These are phyloP conservation scores for Colletotrichum sansevieriae DNA, from an alignment of 2,329 filamentous ascomycete species.

Conservation along the genomic window DNA sequence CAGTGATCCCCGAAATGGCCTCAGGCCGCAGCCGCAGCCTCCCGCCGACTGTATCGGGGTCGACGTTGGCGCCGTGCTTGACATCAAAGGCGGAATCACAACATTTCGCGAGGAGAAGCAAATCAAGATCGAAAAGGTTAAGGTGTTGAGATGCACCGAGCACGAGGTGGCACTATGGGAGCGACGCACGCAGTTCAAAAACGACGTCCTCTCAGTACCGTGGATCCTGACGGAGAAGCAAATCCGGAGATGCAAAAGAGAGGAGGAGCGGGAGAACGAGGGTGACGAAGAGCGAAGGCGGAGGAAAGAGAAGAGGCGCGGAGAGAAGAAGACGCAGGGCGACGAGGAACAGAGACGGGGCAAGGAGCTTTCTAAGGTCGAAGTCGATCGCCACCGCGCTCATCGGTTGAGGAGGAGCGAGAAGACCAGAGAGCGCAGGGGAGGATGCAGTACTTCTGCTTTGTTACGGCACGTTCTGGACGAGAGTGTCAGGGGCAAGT, in stretches of 20 bases:
- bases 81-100: conserved; percentile 67
- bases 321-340: conserved; percentile 14
- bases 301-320: conserved; percentile 21
- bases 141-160: conserved; percentile 63
- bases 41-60: conserved; percentile 49
- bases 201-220: conserved; percentile 62
- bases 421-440: conserved; percentile 1
- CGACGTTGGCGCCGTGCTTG: conserved; percentile 67
- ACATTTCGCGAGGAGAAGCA: conserved; percentile 63
- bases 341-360: conserved; percentile 25
- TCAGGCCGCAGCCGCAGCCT: conserved; percentile 30
- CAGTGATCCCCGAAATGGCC: not conserved
- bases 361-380: not conserved
- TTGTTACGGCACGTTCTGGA: conserved; percentile 32
- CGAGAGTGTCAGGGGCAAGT: conserved; percentile 31
- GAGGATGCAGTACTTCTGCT: conserved; percentile 4
- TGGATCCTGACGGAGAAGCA: conserved; percentile 67
- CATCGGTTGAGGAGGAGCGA: conserved; percentile 18
- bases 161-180: conserved; percentile 72
- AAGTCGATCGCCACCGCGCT: not conserved
- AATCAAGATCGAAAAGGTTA: conserved; percentile 65
- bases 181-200: conserved; percentile 63
- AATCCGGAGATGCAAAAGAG: conserved; percentile 62
- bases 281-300: conserved; percentile 45
- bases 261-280: conserved; percentile 54